Base-by-base conservation (phyloP, 2,329 filamentous ascomycete genomes). In the Claviceps paspali region DNA sequence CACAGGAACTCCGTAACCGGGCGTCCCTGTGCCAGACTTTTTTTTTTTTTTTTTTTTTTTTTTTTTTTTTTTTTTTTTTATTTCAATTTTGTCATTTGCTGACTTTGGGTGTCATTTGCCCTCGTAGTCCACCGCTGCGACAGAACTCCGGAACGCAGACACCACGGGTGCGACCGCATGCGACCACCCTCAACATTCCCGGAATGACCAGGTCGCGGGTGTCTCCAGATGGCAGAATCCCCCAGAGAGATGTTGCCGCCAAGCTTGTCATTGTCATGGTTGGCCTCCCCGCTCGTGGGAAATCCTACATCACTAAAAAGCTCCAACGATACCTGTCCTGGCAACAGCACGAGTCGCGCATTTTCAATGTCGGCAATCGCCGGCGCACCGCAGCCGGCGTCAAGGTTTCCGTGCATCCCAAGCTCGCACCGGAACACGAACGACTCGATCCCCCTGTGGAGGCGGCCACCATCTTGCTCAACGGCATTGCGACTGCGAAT, bases 241-340 rank as follows among this genome's bases (percentile, higher is more conserved):
- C 91, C 38, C 79, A 88, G 53, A 74, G 88, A 52, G 91, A 98
- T 69, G 82, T 98, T 35, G 91, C 87, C 35, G 82, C 91, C 29
- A 98, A 98, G 67, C 68, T 98, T 43, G 85, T 96, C 53, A 93
- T 98, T 51, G 78, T 98, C 56, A 98, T 98, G 91, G 91, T 98
- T 42, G 91, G 91, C 45, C 64, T 98, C 49, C 91, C 91, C 3
- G 91, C 91, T 8, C 72, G 91, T 51, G 91, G 91, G 54, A 98
- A 98, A 64, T 95, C 87, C 38, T 98, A 98, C 61, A 93, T 98
- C 51, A 96, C 91, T 43, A 96, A 96, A 67, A 98, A 98, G 64
- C 73, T 98, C 44, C 82, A 91, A 41, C 75, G 91, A 43, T 98
- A 96, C 55, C 65, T 98, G 35, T 88, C 92, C 35, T 98, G 91